These are phyloP conservation scores for Salix purpurea DNA, from an alignment of 345 rosid genomes.

Conservation along the genomic window DNA sequence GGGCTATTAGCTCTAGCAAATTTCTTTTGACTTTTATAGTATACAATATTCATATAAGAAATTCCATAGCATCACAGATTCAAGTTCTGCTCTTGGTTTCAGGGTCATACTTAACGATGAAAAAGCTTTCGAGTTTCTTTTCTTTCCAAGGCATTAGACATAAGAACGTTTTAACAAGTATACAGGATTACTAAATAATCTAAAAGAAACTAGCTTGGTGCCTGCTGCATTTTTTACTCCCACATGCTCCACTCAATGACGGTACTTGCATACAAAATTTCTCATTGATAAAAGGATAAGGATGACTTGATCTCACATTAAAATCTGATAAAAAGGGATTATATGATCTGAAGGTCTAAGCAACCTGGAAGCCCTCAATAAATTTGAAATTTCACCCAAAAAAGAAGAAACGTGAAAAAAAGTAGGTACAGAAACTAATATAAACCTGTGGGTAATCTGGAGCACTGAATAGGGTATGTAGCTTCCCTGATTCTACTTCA, in stretches of 20 bases:
- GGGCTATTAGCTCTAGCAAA: not conserved
- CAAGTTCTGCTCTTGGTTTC: not conserved
- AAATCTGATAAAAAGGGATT: not conserved
- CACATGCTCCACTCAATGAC: not conserved
- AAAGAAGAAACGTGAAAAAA: not conserved
- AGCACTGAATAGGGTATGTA: slow-evolving; percentile 38
- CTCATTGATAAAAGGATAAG: not conserved
- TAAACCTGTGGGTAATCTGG: slow-evolving; percentile 35
- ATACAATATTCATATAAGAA: not conserved
- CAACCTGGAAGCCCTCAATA: not conserved
- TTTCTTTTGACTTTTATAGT: not conserved
- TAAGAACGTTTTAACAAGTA: not conserved
- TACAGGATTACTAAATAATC: not conserved
- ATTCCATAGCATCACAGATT: not conserved
- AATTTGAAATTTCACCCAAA: not conserved
- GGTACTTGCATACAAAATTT: not conserved
- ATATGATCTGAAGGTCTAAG: not conserved
- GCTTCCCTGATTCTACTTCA: slow-evolving; percentile 40
- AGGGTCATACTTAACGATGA: not conserved
- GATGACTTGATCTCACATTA: not conserved
- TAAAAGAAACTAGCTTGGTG: not conserved
- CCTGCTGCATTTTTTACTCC: not conserved
- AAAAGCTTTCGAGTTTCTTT: not conserved
- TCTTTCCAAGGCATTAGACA: not conserved
- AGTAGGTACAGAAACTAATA: not conserved